Conservation (phyloP, 306 rosid species). For the Vigna reflexopilosa region DNA sequence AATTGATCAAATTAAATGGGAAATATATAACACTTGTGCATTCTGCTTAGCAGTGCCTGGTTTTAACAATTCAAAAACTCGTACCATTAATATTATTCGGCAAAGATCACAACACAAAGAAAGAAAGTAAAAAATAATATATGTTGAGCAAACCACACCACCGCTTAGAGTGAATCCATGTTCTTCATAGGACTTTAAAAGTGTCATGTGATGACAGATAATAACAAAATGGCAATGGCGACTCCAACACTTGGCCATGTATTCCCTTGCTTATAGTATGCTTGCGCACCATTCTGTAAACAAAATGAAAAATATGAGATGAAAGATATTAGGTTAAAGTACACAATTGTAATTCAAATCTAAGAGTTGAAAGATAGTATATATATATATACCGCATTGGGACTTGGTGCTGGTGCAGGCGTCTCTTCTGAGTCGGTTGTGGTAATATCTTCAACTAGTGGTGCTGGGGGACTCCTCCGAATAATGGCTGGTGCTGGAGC, state of each 20-base stretch:
- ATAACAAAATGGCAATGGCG: conserved; percentile 63
- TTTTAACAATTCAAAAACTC: background rate
- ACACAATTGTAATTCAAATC: background rate
- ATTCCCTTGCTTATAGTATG: conserved; percentile 54
- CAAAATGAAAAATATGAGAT: background rate
- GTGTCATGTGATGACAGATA: conserved; percentile 51
- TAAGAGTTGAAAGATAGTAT: background rate
- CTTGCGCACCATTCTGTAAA: conserved; percentile 67
- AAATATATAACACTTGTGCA: no score
- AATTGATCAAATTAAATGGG: no score
- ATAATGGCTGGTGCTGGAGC: conserved; percentile 64
- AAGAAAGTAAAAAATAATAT: background rate
- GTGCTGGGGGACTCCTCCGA: conserved; percentile 83
- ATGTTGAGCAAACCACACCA: conserved; percentile 33
- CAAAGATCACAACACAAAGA: conserved; percentile 5
- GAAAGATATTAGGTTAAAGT: background rate
- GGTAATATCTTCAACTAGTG: conserved; percentile 54
- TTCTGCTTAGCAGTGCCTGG: background rate
- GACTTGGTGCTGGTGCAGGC: conserved; percentile 69
- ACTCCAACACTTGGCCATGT: conserved; percentile 52
- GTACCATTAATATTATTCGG: conserved; percentile 6
- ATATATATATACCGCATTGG: conserved; percentile 59
- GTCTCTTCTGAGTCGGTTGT: conserved; percentile 64
- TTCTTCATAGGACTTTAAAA: conserved; percentile 29
- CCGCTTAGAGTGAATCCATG: conserved; percentile 30